phyloP scores from a whole-genome alignment of 805 yeast genomes.

The Yamadazyma paraphyllophila region DNA sequence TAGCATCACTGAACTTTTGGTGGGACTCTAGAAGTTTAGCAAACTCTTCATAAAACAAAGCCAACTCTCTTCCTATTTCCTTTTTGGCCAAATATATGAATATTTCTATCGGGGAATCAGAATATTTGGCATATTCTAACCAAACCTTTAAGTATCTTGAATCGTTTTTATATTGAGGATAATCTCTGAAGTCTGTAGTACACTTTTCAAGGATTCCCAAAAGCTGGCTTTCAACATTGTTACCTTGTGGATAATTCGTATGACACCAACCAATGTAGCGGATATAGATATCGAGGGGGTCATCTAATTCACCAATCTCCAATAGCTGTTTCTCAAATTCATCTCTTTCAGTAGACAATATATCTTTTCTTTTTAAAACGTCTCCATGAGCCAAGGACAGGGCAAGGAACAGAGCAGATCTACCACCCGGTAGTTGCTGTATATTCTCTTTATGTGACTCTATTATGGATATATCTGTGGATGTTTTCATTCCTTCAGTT shows the following conservation, averaged over 20 bases:
- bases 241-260: slow-evolving; percentile 59
- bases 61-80: slow-evolving; percentile 64
- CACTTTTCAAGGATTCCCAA: slow-evolving; percentile 66
- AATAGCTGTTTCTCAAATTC: slow-evolving; percentile 50
- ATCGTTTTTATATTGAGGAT: slow-evolving; percentile 71
- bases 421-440: slow-evolving; percentile 61
- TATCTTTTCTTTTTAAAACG: slow-evolving; percentile 24
- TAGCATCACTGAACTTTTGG: slow-evolving; percentile 53
- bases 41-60: slow-evolving; percentile 77
- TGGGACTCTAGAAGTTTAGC: slow-evolving; percentile 58
- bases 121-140: slow-evolving; percentile 70
- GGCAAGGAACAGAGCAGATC: slow-evolving; percentile 60
- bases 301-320: slow-evolving; percentile 65
- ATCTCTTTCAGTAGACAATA: slow-evolving; percentile 34
- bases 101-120: slow-evolving; percentile 68
- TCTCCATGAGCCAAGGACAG: slow-evolving; percentile 32
- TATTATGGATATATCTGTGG: slow-evolving; percentile 17
- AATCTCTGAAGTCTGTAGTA: slow-evolving; percentile 65
- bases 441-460: slow-evolving; percentile 73
- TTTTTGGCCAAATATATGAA: slow-evolving; percentile 69
- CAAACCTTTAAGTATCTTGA: slow-evolving; percentile 77
- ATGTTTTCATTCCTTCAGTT: background rate
- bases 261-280: slow-evolving; percentile 75
- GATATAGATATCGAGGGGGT: slow-evolving; percentile 76
- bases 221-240: slow-evolving; percentile 61